These are phyloP conservation scores for Herpetomonas samuelpessoai DNA, from an alignment of 208 protist genomes.

Conservation along the genomic window DNA sequence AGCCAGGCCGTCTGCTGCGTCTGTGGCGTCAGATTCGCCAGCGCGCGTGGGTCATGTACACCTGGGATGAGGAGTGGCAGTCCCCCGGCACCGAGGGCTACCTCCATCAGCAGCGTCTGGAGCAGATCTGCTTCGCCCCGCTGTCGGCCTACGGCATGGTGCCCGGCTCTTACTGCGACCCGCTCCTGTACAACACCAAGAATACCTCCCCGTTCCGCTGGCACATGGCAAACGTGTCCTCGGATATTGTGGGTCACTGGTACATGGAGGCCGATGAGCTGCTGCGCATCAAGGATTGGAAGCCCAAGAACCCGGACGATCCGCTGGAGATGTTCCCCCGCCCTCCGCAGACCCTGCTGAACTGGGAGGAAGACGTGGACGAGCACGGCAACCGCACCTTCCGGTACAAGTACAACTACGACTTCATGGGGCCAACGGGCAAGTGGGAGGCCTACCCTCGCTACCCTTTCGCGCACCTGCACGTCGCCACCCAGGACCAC, in stretches of 20 bases:
- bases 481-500: conserved; percentile 71
- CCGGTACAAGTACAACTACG: conserved; percentile 88
- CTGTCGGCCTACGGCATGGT: conserved; percentile 89
- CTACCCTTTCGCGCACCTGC: conserved; percentile 87
- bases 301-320: conserved; percentile 87
- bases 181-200: conserved; percentile 91
- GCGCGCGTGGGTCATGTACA: conserved; percentile 76
- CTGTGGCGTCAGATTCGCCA: conserved; percentile 88
- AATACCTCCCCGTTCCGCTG: conserved; percentile 89
- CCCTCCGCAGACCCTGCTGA: conserved; percentile 77
- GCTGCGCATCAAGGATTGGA: conserved; percentile 87
- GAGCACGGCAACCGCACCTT: conserved; percentile 91
- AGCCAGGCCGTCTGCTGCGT: conserved; percentile 72
- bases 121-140: conserved; percentile 88
- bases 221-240: conserved; percentile 76
- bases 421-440: conserved; percentile 83
- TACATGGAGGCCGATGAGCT: conserved; percentile 91
- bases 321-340: conserved; percentile 89
- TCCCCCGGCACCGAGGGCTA: conserved; percentile 76
- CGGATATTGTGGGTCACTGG: conserved; percentile 89
- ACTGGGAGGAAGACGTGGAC: conserved; percentile 87
- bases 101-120: conserved; percentile 83
- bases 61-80: conserved; percentile 87
- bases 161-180: conserved; percentile 87
- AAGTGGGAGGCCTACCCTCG: conserved; percentile 89